Conservation (phyloP, 345 rosid genomes). For the Arabidopsis thaliana region DNA sequence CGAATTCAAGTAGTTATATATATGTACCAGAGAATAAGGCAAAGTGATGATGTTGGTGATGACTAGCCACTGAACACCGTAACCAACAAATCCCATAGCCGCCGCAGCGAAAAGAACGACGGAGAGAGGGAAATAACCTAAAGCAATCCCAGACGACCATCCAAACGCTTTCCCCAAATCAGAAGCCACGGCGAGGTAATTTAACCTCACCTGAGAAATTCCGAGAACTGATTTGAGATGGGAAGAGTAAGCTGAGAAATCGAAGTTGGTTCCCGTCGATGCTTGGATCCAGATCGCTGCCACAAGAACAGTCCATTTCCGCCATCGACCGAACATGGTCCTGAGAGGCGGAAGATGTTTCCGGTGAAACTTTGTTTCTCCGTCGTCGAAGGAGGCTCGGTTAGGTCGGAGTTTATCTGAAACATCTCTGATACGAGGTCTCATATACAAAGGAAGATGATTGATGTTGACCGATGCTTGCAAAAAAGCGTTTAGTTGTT, state of each 20-base stretch:
- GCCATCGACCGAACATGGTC: constrained; percentile 60
- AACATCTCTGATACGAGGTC: constrained; percentile 47
- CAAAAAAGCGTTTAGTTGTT: constrained; percentile 27
- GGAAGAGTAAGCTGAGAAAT: constrained; percentile 76
- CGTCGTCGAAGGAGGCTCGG: constrained; percentile 35
- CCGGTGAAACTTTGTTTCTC: constrained; percentile 38
- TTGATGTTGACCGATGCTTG: constrained; percentile 32
- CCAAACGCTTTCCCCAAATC: constrained; percentile 83
- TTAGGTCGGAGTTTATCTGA: constrained; percentile 39
- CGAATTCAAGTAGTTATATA: not conserved
- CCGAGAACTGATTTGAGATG: constrained; percentile 64
- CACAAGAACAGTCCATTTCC: constrained; percentile 69
- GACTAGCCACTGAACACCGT: constrained; percentile 80
- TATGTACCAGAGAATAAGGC: constrained; percentile 67
- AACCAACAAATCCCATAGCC: constrained; percentile 59
- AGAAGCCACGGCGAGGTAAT: constrained; percentile 75
- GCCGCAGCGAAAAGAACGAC: constrained; percentile 63
- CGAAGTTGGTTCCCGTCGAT: constrained; percentile 82
- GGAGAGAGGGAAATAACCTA: constrained; percentile 63
- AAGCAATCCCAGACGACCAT: constrained; percentile 73
- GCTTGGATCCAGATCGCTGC: constrained; percentile 84
- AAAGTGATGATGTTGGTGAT: constrained; percentile 52
- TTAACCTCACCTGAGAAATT: constrained; percentile 72
- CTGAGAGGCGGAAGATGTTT: constrained; percentile 41
- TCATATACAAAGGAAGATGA: constrained; percentile 38